A percentile compares a stretch with the other conserved stretches of the same genome.
phyloP scores from a whole-genome alignment of 2,329 filamentous ascomycete species.

The Penicillium olsonii region DNA sequence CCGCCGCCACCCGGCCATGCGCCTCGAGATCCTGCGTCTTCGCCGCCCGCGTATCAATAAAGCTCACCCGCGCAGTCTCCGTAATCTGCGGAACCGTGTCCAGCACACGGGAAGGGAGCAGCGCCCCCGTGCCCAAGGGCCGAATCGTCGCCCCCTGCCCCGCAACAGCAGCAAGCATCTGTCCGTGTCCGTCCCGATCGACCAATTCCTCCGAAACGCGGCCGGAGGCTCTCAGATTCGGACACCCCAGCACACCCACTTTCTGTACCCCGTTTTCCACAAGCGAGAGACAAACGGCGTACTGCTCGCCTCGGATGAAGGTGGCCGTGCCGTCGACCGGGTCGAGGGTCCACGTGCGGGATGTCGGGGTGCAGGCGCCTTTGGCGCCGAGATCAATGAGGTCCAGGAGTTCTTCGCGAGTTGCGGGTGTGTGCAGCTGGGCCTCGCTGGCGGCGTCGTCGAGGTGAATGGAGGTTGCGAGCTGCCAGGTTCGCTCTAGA shows the following conservation, averaged over 20 bases:
- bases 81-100: constrained; percentile 27
- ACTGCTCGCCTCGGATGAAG: constrained; percentile 63
- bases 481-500: constrained; percentile 56
- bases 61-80: constrained; percentile 39
- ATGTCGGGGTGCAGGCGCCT: constrained; percentile 41
- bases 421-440: constrained; percentile 43
- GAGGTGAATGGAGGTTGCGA: constrained; percentile 47
- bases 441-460: constrained; percentile 35
- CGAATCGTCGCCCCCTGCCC: constrained; percentile 48
- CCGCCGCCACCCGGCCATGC: constrained; percentile 41
- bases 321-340: constrained; percentile 66
- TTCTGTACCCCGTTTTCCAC: constrained; percentile 59
- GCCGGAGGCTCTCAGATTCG: constrained; percentile 54
- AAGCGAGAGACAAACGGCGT: constrained; percentile 62
- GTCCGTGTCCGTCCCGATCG: constrained; percentile 49
- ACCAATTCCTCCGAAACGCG: constrained; percentile 41
- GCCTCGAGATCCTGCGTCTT: constrained; percentile 42
- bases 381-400: constrained; percentile 61
- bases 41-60: constrained; percentile 47
- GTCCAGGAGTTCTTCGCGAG: constrained; percentile 59
- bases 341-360: constrained; percentile 63
- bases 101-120: constrained; percentile 37
- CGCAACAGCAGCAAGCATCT: constrained; percentile 53
- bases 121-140: constrained; percentile 35
- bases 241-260: constrained; percentile 63